Base-by-base conservation (phyloP, 2,329 filamentous ascomycete genomes). In the Xylariaceae sp. region DNA sequence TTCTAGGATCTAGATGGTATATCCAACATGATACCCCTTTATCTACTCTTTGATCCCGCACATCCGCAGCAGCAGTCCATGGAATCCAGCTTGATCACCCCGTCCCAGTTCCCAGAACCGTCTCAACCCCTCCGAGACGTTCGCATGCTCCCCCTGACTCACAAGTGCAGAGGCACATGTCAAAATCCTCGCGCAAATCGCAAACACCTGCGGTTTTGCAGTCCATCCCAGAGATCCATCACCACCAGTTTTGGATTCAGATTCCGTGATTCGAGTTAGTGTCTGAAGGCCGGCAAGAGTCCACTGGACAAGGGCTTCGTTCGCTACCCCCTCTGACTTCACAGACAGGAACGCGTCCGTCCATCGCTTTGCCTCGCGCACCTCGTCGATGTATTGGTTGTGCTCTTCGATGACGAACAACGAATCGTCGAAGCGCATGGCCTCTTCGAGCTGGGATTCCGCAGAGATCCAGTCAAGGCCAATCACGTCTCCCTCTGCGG, bases 401-500 rank as follows among this genome's bases (percentile, higher is more conserved):
- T 96, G 92, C 72, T 95, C 92, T 74, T 99, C 94, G 58, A 91
- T 82, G 0, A 83, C 87, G 71, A 99, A 99, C 0, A 99, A 82
- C 2, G 86, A 80, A 63, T 86, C 83, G 69, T 90, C 83, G 66
- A 81, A 77, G 57, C 75, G 73, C 68, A 84, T 71, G 3, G 82
- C 80, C 7, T 70, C 63, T 2, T 69, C 62, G 17, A 87, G 74
- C 58, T 80, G 76, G 1, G 66, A 54, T 23, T 69, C 68, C 0
- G 77, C 75, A 0, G 68, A 53, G 13, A 49, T 44, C 68, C 68
- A 70, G 52, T 63, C 44, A 51, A 60, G 4, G 61, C 48, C 52
- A 37, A 15, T 35, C 8, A 63, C 53, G 35, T 39, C 39, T 18
- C 64, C 52, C 39, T 57, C 55, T 34, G 15, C 57, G 18, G 42